Conservation (phyloP, 2,329 filamentous ascomycete genomes). For the Apiospora aurea region DNA sequence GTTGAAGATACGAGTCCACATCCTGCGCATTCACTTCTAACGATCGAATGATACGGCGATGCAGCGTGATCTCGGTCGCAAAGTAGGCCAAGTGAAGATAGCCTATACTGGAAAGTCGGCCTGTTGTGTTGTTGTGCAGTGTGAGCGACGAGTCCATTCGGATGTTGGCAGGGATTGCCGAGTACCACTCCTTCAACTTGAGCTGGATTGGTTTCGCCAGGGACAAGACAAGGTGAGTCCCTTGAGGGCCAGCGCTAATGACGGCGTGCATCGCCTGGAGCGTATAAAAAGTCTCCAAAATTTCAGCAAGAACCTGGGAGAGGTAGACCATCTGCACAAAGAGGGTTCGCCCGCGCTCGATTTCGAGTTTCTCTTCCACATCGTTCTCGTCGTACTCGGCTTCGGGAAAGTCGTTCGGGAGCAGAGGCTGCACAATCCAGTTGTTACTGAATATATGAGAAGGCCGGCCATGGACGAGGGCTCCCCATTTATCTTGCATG, state of each 20-base stretch:
- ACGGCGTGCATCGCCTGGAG: conserved; percentile 77
- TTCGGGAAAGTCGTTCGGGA: conserved; percentile 66
- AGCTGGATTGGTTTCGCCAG: conserved; percentile 84
- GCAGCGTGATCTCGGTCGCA: conserved; percentile 91
- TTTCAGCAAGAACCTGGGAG: conserved; percentile 78
- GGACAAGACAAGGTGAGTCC: conserved; percentile 75
- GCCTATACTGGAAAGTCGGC: conserved; percentile 67
- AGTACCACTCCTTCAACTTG: conserved; percentile 84
- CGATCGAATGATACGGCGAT: conserved; percentile 88
- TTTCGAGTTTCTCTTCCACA: conserved; percentile 67
- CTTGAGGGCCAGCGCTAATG: conserved; percentile 69
- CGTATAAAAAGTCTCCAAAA: conserved; percentile 84
- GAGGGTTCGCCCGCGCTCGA: conserved; percentile 71
- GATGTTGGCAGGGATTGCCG: conserved; percentile 66
- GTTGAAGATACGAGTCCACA: conserved; percentile 81
- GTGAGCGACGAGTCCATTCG: conserved; percentile 71
- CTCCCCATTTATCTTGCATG: conserved; percentile 91
- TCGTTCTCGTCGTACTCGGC: conserved; percentile 70
- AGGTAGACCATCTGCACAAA: conserved; percentile 80
- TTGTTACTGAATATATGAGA: conserved; percentile 66
- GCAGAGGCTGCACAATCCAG: conserved; percentile 70
- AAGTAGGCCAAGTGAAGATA: conserved; percentile 93
- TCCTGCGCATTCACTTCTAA: conserved; percentile 58
- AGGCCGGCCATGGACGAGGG: conserved; percentile 75
- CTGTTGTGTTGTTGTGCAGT: conserved; percentile 47